Evolutionary conservation across 2,329 filamentous ascomycete genomes (phyloP).

Genomic region (Coniella vitis): DNA sequence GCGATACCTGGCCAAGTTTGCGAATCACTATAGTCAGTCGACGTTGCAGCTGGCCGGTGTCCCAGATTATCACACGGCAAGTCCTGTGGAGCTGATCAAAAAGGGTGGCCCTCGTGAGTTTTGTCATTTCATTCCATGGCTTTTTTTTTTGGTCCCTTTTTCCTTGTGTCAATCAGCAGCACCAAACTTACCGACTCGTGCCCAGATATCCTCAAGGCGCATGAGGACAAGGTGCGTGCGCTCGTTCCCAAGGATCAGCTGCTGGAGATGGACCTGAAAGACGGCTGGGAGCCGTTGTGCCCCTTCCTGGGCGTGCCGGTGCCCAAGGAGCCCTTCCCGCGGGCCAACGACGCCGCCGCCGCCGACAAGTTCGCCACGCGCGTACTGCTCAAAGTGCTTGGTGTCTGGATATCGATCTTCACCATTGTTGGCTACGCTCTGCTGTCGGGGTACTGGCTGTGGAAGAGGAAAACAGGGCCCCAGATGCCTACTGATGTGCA

Average conservation of each 20-base stretch:
- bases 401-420: constrained; percentile 18
- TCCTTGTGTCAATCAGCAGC: too few relatives aligned
- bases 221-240: constrained; percentile 2
- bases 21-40: constrained; percentile 3
- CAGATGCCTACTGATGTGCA: too few relatives aligned
- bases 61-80: background rate
- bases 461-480: too few relatives aligned
- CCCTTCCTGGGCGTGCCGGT: constrained; percentile 1
- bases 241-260: constrained; percentile 2
- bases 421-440: constrained; percentile 6
- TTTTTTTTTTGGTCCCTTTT: constrained; percentile 17
- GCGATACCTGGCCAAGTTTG: constrained; percentile 2
- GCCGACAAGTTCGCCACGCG: constrained; percentile 17
- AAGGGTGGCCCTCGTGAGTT: constrained; percentile 9
- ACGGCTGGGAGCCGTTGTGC: constrained; percentile 4
- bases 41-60: constrained; percentile 7
- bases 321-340: background rate
- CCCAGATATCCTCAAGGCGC: constrained; percentile 5
- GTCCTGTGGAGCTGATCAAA: constrained; percentile 3
- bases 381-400: constrained; percentile 15
- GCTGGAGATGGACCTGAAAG: constrained; percentile 5
- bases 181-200: too few relatives aligned
- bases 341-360: constrained; percentile 15
- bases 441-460: background rate
- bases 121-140: constrained; percentile 15